Conservation (phyloP, 163 green algal genomes). For the Trebouxiophyceae sp. region DNA sequence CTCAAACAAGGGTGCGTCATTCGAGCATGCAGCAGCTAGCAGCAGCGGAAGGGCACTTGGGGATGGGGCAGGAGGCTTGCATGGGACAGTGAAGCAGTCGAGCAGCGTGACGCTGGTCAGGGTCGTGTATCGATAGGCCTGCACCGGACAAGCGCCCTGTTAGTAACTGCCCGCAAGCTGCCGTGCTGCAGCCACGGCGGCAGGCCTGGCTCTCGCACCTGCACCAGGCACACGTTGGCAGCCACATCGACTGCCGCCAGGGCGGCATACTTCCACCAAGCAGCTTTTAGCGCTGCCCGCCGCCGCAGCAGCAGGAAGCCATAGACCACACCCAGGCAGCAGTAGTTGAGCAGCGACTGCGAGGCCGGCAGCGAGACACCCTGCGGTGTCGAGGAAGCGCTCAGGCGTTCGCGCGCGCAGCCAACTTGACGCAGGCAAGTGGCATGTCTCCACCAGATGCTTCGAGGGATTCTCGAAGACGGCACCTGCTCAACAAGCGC, state of each 20-base stretch:
- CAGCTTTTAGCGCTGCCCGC: neutral
- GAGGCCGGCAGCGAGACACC: conserved; percentile 48
- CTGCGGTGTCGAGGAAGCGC: conserved; percentile 7
- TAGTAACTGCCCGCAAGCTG: too few relatives aligned
- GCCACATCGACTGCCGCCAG: conserved; percentile 67
- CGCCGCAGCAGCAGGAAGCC: conserved; percentile 9
- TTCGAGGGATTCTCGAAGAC: neutral
- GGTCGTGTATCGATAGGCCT: conserved; percentile 64
- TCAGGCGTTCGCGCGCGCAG: neutral
- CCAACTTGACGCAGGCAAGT: neutral
- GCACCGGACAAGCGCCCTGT: too few relatives aligned
- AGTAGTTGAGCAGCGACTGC: conserved; percentile 54
- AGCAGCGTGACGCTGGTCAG: conserved; percentile 65
- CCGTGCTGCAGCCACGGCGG: too few relatives aligned
- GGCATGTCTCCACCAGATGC: neutral
- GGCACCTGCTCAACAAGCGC: neutral
- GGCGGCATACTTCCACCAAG: conserved; percentile 19
- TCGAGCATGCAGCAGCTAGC: too few relatives aligned
- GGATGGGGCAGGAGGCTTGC: too few relatives aligned
- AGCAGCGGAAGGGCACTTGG: too few relatives aligned
- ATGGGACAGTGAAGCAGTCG: conserved; percentile 62
- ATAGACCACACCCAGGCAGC: conserved; percentile 35
- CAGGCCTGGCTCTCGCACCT: too few relatives aligned
- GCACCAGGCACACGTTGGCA: conserved; percentile 53
- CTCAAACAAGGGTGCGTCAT: too few relatives aligned